These are phyloP conservation scores for Leccinum broughii DNA, from an alignment of 768 basidiomycete genomes.

Conservation along the genomic window DNA sequence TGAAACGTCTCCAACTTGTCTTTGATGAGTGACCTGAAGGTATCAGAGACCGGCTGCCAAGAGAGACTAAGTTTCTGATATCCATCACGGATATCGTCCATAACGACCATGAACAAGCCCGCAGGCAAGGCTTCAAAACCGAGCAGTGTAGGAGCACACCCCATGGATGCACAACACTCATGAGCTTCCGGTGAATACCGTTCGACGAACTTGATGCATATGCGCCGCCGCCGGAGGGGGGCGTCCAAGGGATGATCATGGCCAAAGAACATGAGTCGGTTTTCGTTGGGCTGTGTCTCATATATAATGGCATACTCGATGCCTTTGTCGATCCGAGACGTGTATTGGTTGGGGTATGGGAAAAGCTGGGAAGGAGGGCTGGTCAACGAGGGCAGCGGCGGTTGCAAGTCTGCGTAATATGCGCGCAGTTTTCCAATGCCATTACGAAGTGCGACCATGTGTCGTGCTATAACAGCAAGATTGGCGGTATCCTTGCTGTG, in stretches of 20 bases:
- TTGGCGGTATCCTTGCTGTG: too few species aligned
- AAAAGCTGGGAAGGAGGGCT: neutral
- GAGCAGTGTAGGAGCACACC: conserved; percentile 28
- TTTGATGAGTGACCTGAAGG: neutral
- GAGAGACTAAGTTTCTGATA: too few species aligned
- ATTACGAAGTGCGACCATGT: too few species aligned
- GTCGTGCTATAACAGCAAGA: too few species aligned
- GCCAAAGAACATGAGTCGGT: conserved; percentile 16
- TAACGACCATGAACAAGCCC: conserved; percentile 36
- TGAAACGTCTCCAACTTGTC: neutral
- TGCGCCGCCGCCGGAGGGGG: neutral
- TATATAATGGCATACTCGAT: neutral
- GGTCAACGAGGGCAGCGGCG: neutral
- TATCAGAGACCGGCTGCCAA: neutral
- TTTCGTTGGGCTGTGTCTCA: neutral
- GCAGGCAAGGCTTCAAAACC: conserved; percentile 30
- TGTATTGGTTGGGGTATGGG: conserved; percentile 11
- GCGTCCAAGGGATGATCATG: neutral
- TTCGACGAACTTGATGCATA: conserved; percentile 33
- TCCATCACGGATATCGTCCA: conserved; percentile 21
- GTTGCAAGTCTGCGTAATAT: conserved; percentile 21
- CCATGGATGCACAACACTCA: conserved; percentile 16
- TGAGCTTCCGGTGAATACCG: conserved; percentile 31
- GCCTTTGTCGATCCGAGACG: conserved; percentile 11
- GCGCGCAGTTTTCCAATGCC: conserved; percentile 4